Evolutionary conservation across 1,284 basidiomycete species (phyloP), one percentile per base, ranked within the genome.

Genomic region (Coniferiporia sulphurascens): DNA sequence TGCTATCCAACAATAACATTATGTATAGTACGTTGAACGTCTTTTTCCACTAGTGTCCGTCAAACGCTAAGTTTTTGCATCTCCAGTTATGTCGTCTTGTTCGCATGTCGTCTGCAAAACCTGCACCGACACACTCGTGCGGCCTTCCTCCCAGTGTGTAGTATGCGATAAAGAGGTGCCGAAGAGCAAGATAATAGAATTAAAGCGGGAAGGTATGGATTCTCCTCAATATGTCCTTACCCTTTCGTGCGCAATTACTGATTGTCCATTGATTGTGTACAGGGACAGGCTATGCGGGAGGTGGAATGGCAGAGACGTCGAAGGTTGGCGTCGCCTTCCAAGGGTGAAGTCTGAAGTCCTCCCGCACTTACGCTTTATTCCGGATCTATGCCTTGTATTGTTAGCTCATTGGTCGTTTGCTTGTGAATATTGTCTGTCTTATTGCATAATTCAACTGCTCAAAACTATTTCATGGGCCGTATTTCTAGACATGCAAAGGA

Each of bases 261-360:
- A 44, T 35, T 13, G 8, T 55, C 41, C 46, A 7, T 56, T 13
- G 53, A 13, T 32, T 22, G 22, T 58, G 50, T 63, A 55, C 55
- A 92, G 90, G 91, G 19, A 95, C 93, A 4, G 93, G 93, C 0
- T 95, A 89, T 67, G 92, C 93, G 7, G 90, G 90, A 38, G 93
- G 93, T 19, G 93, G 93, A n/a, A 72, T 93, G 62, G 90, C 93
- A n/a, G 91, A 93, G 72, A 87, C 88, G 0, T 83, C 80, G 35
- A 91, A 82, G 70, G 74, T 76, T 35, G 89, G 89, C 1, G 73
- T 89, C 21, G 85, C 89, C 0, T 92, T 92, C 73, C 90, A 92
- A 68, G 89, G 89, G 52, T 91, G 41, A 59, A 15, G 44, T n/a
- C n/a, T n/a, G n/a, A n/a, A n/a, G n/a, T n/a, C n/a, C n/a, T n/a